phyloP scores from a whole-genome alignment of 1,284 basidiomycete genomes.

The Trametes pubescens region DNA sequence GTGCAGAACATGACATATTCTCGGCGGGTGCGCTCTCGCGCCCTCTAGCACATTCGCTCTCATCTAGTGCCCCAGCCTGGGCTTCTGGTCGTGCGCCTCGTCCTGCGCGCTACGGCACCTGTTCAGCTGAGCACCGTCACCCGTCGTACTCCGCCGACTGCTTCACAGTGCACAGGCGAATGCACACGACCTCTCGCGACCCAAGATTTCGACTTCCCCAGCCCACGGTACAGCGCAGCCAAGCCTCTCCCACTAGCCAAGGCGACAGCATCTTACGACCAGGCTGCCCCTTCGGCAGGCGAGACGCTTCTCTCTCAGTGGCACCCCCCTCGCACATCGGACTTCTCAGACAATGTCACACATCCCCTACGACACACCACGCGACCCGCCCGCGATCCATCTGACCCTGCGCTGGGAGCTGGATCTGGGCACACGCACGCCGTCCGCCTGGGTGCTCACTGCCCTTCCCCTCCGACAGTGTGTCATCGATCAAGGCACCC shows the following conservation, averaged over 20 bases:
- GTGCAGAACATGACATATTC: conserved; percentile 5
- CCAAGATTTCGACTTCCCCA: not conserved
- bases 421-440: conserved; percentile 12
- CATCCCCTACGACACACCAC: not conserved
- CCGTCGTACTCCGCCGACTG: not conserved
- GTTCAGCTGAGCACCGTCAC: conserved; percentile 8
- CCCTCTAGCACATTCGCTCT: not conserved
- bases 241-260: not conserved
- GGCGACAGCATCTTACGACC: not conserved
- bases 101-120: conserved; percentile 12
- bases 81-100: conserved; percentile 6
- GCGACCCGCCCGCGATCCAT: conserved; percentile 5
- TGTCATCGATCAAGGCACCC: conserved; percentile 21
- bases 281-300: not conserved
- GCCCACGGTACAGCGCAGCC: not conserved
- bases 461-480: conserved; percentile 11
- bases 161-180: not conserved
- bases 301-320: conserved; percentile 9
- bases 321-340: not conserved
- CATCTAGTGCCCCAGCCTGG: not conserved
- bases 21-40: conserved; percentile 5
- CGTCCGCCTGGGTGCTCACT: conserved; percentile 8
- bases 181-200: conserved; percentile 2
- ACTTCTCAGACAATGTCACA: conserved; percentile 1
- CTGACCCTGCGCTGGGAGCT: not conserved